Conservation (phyloP, 2,329 filamentous ascomycete species). For the Trichoderma asperellum region DNA sequence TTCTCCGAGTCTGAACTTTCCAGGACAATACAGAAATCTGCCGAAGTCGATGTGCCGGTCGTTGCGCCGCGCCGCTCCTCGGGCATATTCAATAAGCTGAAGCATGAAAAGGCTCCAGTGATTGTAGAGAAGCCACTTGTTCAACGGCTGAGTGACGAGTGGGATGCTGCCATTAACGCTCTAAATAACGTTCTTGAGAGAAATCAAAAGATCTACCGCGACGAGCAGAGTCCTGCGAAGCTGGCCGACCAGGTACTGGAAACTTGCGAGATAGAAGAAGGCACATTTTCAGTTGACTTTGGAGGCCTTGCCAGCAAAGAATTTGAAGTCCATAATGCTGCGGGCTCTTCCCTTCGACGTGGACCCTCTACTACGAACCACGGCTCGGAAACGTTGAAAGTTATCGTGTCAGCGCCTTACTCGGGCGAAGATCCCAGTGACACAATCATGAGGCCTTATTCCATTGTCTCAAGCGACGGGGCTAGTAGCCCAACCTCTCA, state of each 20-base stretch:
- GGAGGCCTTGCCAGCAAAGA: slow-evolving; percentile 45
- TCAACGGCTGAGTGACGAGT: slow-evolving; percentile 46
- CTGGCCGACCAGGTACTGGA: slow-evolving; percentile 31
- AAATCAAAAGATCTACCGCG: slow-evolving; percentile 41
- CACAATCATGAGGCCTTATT: slow-evolving; percentile 28
- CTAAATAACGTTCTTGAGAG: slow-evolving; percentile 44
- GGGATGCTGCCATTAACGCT: slow-evolving; percentile 43
- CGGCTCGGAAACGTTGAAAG: slow-evolving; percentile 21
- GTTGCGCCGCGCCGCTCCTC: slow-evolving; percentile 41
- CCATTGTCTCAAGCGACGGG: slow-evolving; percentile 43
- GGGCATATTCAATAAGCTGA: slow-evolving; percentile 41
- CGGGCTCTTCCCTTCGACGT: slow-evolving; percentile 28
- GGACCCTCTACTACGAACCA: slow-evolving; percentile 19
- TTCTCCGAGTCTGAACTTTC: slow-evolving; percentile 46
- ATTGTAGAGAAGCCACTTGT: slow-evolving; percentile 41
- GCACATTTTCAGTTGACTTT: slow-evolving; percentile 41
- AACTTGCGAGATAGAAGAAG: slow-evolving; percentile 26
- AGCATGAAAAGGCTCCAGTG: slow-evolving; percentile 39
- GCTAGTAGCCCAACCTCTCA: slow-evolving; percentile 45
- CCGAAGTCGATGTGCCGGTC: slow-evolving; percentile 38
- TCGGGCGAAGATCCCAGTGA: slow-evolving; percentile 1
- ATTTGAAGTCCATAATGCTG: slow-evolving; percentile 37
- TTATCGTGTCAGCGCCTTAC: slow-evolving; percentile 26
- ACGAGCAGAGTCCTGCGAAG: slow-evolving; percentile 20
- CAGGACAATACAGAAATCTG: slow-evolving; percentile 42